Evolutionary conservation across 2,329 filamentous ascomycete species (phyloP), one percentile per base, ranked within the genome.

Genomic region (Microsporum audouinii): DNA sequence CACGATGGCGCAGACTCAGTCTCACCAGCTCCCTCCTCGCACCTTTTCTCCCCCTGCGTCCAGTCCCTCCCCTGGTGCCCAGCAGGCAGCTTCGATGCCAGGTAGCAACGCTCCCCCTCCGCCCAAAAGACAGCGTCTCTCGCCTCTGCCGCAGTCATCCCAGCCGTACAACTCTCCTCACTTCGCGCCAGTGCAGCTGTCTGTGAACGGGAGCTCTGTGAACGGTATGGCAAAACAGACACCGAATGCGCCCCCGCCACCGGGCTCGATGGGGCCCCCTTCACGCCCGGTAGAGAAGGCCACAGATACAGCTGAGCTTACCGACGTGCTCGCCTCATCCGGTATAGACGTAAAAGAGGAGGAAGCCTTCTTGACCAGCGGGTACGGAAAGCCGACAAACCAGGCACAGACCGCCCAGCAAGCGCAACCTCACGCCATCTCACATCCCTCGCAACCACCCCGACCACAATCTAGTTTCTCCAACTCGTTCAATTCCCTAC

Each of bases 321-420:
- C 87, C 65, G 91, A 96, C 75, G 88, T 91, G 58, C 75, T 96
- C 60, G 86, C 87, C 17, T 89, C 88, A 17, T 92, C 90, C 14
- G 91, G 90, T 57, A 90, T 96, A 65, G 89, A 96, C 76, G 75
- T 96, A 55, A 85, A 87, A 62, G 90, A 90, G 65, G 91, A 96
- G 72, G 89, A 95, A 69, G 88, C 91, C 67, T 88, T 85, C 66
- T 80, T 94, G 72, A 86, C 89, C 51, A 85, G 70, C 69, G 77
- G 70, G 69, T 80, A 70, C 72, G 76, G 67, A 67, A 73, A 62
- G 74, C 78, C 60, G 79, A 78, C 63, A 76, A 78, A 60, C 68
- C 71, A 43, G 55, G 14, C 66, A 63, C 60, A 53, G 31, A 45
- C 51, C 43, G 58, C 57, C 78, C 84, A 66, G 74, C 79, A 57